Percentiles rank a stretch among this genome's conserved stretches.
Evolutionary conservation across 2,329 filamentous ascomycete species (phyloP).

Genomic region (Trichoderma sp.): DNA sequence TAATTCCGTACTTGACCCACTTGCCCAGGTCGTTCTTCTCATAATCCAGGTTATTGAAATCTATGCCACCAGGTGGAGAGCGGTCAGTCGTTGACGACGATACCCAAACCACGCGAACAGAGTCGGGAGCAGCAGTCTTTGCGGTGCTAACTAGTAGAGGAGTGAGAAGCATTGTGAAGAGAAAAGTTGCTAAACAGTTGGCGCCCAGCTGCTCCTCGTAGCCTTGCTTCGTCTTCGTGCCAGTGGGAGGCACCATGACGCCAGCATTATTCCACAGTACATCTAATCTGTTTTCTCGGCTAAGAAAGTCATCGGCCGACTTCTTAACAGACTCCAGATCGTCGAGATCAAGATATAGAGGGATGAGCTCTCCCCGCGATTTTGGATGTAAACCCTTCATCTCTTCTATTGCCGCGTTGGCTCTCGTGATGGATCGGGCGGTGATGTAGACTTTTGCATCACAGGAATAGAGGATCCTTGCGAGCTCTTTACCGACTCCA

Average conservation of each 20-base stretch:
- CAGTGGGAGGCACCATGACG: constrained; percentile 47
- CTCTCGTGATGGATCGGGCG: constrained; percentile 42
- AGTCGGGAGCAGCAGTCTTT: constrained; percentile 32
- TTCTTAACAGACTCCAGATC: too few relatives aligned
- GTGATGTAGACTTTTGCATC: constrained; percentile 36
- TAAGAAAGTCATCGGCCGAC: constrained; percentile 38
- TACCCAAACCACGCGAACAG: constrained; percentile 34
- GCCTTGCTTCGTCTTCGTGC: constrained; percentile 28
- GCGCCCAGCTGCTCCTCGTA: constrained; percentile 45
- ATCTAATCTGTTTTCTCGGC: constrained; percentile 41
- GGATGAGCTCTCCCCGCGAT: too few relatives aligned
- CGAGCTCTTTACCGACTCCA: constrained; percentile 50
- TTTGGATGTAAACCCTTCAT: constrained; percentile 41
- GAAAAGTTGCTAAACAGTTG: constrained; percentile 44
- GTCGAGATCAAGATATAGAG: too few relatives aligned
- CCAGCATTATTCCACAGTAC: constrained; percentile 52
- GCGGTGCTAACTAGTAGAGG: constrained; percentile 41
- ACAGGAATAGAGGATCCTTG: constrained; percentile 44
- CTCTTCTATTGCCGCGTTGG: constrained; percentile 53
- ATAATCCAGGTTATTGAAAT: constrained; percentile 29
- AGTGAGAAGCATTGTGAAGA: constrained; percentile 44
- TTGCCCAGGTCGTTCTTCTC: too few relatives aligned
- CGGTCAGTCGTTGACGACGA: constrained; percentile 21
- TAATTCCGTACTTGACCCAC: too few relatives aligned
- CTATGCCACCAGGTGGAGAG: constrained; percentile 28